These are phyloP conservation scores for Botrytis hyacinthi DNA, from an alignment of 2,329 filamentous ascomycete species.

Conservation along the genomic window DNA sequence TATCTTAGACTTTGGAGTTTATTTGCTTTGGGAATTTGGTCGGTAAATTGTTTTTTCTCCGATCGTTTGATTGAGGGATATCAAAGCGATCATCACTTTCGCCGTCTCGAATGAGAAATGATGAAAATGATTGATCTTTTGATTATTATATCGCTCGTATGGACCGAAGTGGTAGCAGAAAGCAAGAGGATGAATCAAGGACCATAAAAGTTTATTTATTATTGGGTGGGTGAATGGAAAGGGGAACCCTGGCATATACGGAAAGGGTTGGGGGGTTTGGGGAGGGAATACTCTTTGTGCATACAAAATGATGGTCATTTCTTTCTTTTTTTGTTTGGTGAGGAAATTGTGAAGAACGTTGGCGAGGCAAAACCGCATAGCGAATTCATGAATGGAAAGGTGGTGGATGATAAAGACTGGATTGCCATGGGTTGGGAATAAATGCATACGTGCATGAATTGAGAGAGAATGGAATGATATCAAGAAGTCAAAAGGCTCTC, in stretches of 20 bases:
- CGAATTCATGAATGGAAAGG: constrained; percentile 5
- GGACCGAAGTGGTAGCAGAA: not conserved
- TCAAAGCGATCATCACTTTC: not conserved
- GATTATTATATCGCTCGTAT: constrained; percentile 2
- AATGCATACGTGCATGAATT: constrained; percentile 2
- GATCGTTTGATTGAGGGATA: not conserved
- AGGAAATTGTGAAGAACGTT: not conserved
- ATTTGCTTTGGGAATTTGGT: constrained; percentile 1
- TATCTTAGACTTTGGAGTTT: constrained; percentile 14
- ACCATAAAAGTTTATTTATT: constrained; percentile 12
- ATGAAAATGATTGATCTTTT: constrained; percentile 1
- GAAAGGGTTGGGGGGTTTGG: constrained; percentile 1
- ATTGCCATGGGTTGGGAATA: not conserved
- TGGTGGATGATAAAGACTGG: constrained; percentile 14
- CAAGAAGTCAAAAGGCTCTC: not conserved
- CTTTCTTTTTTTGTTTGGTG: not conserved
- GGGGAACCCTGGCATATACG: constrained; percentile 11
- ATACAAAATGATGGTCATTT: constrained; percentile 15
- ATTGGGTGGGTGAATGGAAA: constrained; percentile 3
- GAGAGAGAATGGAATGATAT: not conserved
- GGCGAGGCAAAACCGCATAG: not conserved
- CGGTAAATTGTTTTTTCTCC: constrained; percentile 1
- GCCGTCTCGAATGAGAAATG: not conserved
- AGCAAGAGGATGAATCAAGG: constrained; percentile 5
- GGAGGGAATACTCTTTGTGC: constrained; percentile 6